A percentile compares a stretch with the other conserved stretches of the same genome.
These are phyloP conservation scores for Phialemonium atrogriseum DNA, from an alignment of 2,329 filamentous ascomycete genomes.

Conservation along the genomic window DNA sequence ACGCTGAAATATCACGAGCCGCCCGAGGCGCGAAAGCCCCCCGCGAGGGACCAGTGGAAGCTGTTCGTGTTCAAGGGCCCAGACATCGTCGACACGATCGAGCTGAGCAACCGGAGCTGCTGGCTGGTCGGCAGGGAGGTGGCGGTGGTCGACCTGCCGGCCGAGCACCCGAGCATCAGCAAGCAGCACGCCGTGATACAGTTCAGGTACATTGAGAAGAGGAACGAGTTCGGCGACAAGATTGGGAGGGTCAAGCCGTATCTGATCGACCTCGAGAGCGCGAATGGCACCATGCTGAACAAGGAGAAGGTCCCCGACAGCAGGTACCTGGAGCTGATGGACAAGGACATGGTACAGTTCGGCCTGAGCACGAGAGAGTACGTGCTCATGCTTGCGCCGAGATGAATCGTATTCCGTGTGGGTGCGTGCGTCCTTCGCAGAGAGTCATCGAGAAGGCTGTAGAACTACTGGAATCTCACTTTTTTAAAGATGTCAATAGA, in stretches of 20 bases:
- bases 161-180: constrained; percentile 87
- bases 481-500: no score
- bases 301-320: constrained; percentile 63
- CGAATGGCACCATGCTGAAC: constrained; percentile 83
- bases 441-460: no score
- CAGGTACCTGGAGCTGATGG: constrained; percentile 76
- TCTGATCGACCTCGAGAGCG: constrained; percentile 86
- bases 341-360: constrained; percentile 85
- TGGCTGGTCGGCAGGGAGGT: constrained; percentile 84
- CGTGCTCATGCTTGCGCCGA: constrained; percentile 79
- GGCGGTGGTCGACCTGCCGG: constrained; percentile 70
- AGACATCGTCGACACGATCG: constrained; percentile 73
- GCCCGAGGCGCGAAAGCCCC: constrained; percentile 80
- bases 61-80: constrained; percentile 86
- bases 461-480: no score
- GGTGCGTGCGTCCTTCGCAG: no score
- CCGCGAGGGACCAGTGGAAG: constrained; percentile 72
- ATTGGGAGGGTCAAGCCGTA: constrained; percentile 76
- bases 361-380: constrained; percentile 87
- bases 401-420: no score
- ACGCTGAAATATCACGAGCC: constrained; percentile 96
- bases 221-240: constrained; percentile 80
- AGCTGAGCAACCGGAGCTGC: constrained; percentile 68
- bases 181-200: constrained; percentile 95
- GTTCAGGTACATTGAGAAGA: constrained; percentile 76